Base-by-base conservation (phyloP, 208 protist genomes). In the Crithidia thermophila region DNA sequence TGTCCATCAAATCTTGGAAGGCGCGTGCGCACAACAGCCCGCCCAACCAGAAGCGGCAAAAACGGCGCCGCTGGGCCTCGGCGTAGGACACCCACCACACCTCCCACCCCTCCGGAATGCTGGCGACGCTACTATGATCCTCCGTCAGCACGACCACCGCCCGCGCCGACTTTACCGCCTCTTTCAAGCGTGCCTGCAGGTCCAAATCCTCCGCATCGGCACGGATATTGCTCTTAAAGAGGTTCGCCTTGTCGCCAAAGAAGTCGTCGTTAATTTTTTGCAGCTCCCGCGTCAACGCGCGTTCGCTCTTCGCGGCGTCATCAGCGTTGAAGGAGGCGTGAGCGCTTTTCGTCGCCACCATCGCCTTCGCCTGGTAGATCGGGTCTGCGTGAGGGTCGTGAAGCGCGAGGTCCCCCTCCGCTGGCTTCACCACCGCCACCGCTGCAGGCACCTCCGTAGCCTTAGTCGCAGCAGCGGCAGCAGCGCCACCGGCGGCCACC, bases 1-100 rank as follows among this genome's bases (percentile, higher is more conserved):
- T 94, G 27, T 94, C 84, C 47, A 89, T 70, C 27, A 90, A 55
- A 58, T 94, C 87, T 59, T 94, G 77, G 23, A 94, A 69, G 8
- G 78, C 63, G 21, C 87, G 81, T 3, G 67, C 74, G 14, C 71
- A 67, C 20, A 77, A 27, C 10, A 94, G 77, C 0, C 71, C 65
- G 7, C 69, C 52, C 14, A 85, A 34, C 87, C 87, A 94, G 42
- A 88, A 88, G 56, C 77, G 81, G 65, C 87, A 90, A 34, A 87
- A 81, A 23, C 70, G 23, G 14, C 79, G 68, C 8, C 84, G 74
- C 31, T 72, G 57, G 14, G 72, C 82, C 57, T 93, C 87, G n/a
- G 82, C 71, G 14, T 60, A 61, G 3, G 87, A 89, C 0, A 84
- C 69, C 87, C 87, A 93, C 87, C 87, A 93, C 39, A 93, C 76